These are phyloP conservation scores for Nelumbo lutea DNA, from an alignment of 164 flowering plant genomes.

Conservation along the genomic window DNA sequence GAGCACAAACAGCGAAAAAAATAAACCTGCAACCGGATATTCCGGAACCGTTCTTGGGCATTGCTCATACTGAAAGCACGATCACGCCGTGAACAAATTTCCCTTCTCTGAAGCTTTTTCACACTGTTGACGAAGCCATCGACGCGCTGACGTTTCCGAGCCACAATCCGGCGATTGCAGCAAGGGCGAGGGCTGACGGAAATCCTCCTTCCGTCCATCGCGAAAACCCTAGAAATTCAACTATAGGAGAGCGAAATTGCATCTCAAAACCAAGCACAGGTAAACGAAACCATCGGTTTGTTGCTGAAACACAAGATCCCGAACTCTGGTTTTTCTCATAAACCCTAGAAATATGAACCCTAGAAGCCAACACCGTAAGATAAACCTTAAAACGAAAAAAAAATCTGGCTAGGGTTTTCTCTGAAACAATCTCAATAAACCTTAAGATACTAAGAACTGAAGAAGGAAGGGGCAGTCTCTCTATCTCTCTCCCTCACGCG, in stretches of 20 bases:
- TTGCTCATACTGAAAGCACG: constrained; percentile 78
- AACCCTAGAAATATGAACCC: constrained; percentile 1
- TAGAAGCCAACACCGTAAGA: neutral
- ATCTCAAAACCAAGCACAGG: neutral
- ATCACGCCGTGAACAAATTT: constrained; percentile 71
- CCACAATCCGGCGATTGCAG: constrained; percentile 59
- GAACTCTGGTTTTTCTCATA: neutral
- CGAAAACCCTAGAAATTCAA: constrained; percentile 8
- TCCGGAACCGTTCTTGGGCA: constrained; percentile 81
- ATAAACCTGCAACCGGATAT: constrained; percentile 64
- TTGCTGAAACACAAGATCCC: neutral
- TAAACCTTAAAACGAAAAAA: constrained; percentile 2
- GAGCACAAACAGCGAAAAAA: neutral
- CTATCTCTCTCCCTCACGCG: neutral
- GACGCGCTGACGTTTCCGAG: constrained; percentile 58
- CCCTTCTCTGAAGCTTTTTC: constrained; percentile 89
- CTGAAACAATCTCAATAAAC: neutral
- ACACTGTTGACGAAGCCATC: constrained; percentile 88
- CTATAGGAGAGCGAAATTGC: neutral
- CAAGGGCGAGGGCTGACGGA: constrained; percentile 83
- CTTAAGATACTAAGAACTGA: neutral
- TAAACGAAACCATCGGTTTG: neutral
- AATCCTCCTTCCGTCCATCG: constrained; percentile 67
- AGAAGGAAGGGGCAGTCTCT: neutral
- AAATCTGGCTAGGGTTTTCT: neutral